Conservation (phyloP, 1,284 basidiomycete species). For the Malassezia dermatis region DNA sequence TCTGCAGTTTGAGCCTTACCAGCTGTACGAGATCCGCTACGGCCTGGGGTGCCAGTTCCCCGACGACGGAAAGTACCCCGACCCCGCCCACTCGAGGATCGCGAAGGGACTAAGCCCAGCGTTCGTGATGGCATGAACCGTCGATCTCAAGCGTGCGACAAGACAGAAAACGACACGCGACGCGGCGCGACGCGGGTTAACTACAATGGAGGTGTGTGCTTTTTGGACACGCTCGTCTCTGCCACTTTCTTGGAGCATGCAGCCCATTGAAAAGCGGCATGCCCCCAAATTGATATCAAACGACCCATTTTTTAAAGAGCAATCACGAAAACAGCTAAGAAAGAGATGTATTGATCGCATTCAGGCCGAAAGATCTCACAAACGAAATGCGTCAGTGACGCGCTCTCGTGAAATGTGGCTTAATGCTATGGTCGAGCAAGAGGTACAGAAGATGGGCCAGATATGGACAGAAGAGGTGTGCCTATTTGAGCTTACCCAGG, state of each 20-base stretch:
- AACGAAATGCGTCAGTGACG: background rate
- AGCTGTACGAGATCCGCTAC: slow-evolving; percentile 5
- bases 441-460: background rate
- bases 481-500: background rate
- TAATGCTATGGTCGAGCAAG: background rate
- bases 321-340: background rate
- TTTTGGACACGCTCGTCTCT: background rate
- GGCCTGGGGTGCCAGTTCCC: slow-evolving; percentile 11
- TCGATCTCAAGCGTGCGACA: background rate
- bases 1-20: slow-evolving; percentile 13
- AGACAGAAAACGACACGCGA: background rate
- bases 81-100: slow-evolving; percentile 9
- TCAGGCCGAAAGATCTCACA: background rate
- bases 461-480: slow-evolving; percentile 8
- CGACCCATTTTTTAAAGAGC: background rate
- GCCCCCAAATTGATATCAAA: background rate
- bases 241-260: background rate
- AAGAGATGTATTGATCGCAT: background rate
- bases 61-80: slow-evolving; percentile 22
- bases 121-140: slow-evolving; percentile 9
- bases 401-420: background rate
- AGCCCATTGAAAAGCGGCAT: background rate
- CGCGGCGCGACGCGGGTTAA: slow-evolving; percentile 1
- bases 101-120: slow-evolving; percentile 7
- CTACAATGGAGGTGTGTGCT: slow-evolving; percentile 2